A percentile compares a stretch with the other conserved stretches of the same genome.
Evolutionary conservation across 2,329 filamentous ascomycete genomes (phyloP).

Genomic region (Ramularia endophylla): DNA sequence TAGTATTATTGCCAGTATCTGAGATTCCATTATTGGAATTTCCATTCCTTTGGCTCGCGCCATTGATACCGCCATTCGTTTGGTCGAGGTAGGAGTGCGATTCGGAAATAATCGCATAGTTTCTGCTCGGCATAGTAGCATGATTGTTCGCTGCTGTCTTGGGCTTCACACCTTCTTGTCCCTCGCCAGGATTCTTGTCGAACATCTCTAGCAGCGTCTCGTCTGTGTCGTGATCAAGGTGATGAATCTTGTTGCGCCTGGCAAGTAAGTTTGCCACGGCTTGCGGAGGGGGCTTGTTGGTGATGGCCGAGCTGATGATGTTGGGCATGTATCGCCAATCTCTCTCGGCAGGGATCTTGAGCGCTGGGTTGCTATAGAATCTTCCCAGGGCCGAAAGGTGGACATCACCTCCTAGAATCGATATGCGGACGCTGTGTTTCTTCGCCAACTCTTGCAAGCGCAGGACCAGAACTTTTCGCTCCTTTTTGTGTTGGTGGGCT

Average conservation of each 20-base stretch:
- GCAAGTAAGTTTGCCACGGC: constrained; percentile 60
- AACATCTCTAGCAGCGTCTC: constrained; percentile 60
- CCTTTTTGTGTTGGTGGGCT: constrained; percentile 81
- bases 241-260: constrained; percentile 59
- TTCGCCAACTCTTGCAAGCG: constrained; percentile 55
- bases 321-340: constrained; percentile 62
- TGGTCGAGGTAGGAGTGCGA: constrained; percentile 30
- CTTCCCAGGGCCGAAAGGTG: constrained; percentile 58
- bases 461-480: constrained; percentile 68
- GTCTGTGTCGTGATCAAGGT: constrained; percentile 56
- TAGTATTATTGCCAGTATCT: constrained; percentile 34
- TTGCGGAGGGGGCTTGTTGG: constrained; percentile 61
- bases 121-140: constrained; percentile 72
- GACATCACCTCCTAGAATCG: constrained; percentile 60
- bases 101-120: constrained; percentile 60
- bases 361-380: constrained; percentile 57
- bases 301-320: constrained; percentile 59
- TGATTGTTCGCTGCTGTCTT: constrained; percentile 71
- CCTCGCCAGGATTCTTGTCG: constrained; percentile 50
- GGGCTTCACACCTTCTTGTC: constrained; percentile 38
- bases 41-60: background rate
- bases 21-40: constrained; percentile 10
- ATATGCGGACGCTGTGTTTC: constrained; percentile 51
- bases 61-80: constrained; percentile 22
- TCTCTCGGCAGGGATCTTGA: constrained; percentile 50